Percentiles rank a stretch among this genome's conserved stretches.
Conservation (phyloP, 768 basidiomycete species). For the Leccinum rimulosum region DNA sequence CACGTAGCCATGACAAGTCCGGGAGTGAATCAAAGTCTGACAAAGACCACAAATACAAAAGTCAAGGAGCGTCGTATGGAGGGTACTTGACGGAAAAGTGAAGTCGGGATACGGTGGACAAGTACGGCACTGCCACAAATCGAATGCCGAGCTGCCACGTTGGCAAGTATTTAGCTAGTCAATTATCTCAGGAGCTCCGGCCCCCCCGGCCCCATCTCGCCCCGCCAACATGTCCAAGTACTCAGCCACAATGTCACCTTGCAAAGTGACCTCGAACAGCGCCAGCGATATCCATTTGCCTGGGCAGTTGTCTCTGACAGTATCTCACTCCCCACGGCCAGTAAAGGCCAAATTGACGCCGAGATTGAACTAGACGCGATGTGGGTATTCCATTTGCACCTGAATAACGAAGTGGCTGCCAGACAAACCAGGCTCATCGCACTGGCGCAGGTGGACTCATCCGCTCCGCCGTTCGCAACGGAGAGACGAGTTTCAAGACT, state of each 20-base stretch:
- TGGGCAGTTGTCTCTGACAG: slow-evolving; percentile 3
- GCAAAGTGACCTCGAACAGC: not conserved
- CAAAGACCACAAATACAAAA: not conserved
- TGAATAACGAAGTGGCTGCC: not conserved
- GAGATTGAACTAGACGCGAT: not conserved
- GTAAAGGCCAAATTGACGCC: not conserved
- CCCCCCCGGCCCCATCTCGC: too few species aligned
- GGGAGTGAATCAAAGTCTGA: not conserved
- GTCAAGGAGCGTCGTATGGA: not conserved
- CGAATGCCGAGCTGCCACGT: slow-evolving; percentile 15
- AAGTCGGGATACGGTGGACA: not conserved
- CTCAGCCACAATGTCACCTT: too few species aligned
- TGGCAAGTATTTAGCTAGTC: not conserved
- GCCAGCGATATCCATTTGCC: not conserved
- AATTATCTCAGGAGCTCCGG: too few species aligned
- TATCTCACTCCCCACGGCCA: not conserved
- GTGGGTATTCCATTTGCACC: not conserved
- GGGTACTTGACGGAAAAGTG: not conserved
- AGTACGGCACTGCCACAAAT: slow-evolving; percentile 14
- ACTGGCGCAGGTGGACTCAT: not conserved
- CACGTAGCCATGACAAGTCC: slow-evolving; percentile 18
- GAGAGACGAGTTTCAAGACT: not conserved
- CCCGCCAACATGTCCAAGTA: too few species aligned
- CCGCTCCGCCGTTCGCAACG: not conserved
- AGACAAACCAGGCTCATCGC: not conserved